Evolutionary conservation across 129 eudicot species (phyloP).

Genomic region (Flaveria ramosissima): DNA sequence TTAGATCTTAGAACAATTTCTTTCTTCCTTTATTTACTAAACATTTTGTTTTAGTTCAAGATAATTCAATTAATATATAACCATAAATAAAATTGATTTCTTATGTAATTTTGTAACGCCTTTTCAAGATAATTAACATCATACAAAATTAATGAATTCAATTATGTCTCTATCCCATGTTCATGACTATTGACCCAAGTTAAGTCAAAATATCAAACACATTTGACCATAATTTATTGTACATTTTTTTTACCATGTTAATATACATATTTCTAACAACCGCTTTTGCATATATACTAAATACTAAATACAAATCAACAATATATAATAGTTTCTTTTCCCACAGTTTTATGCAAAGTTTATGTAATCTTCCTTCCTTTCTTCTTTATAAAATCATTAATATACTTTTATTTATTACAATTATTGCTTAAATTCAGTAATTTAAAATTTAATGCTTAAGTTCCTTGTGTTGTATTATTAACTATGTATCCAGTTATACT

Average conservation of each 20-base stretch:
- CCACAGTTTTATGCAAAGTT: not conserved
- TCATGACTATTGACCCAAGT: constrained; percentile 28
- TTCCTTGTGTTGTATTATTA: not conserved
- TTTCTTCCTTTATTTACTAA: not conserved
- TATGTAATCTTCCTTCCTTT: not conserved
- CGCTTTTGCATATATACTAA: not conserved
- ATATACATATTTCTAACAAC: not conserved
- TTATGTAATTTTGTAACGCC: not conserved
- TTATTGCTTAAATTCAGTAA: not conserved
- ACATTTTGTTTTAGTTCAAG: not conserved
- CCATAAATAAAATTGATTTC: not conserved
- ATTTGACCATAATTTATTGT: not conserved
- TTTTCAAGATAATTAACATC: not conserved
- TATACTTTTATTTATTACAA: too few species aligned
- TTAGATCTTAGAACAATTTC: constrained; percentile 20
- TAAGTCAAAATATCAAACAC: constrained; percentile 11
- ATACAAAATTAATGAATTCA: not conserved
- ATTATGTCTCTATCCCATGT: constrained; percentile 14
- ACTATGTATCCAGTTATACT: not conserved
- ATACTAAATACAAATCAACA: too few species aligned
- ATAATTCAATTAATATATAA: not conserved
- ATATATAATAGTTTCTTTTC: too few species aligned
- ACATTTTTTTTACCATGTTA: not conserved
- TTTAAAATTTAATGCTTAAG: not conserved
- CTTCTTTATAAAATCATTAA: not conserved